Conservation (phyloP, 257 asterid species). For the Nicotiana noctiflora region DNA sequence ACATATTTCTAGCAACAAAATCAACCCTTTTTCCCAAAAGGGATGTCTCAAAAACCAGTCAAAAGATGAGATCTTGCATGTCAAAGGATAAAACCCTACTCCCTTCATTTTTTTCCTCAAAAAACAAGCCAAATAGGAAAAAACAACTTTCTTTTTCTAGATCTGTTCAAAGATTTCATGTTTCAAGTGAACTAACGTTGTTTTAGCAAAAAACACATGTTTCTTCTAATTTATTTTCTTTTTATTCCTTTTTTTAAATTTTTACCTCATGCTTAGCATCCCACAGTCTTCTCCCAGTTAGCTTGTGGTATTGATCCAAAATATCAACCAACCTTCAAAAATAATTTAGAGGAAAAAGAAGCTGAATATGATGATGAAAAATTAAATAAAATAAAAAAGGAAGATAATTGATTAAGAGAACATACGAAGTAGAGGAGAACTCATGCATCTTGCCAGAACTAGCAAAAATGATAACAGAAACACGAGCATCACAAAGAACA, state of each 20-base stretch:
- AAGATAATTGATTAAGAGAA: background rate
- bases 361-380: background rate
- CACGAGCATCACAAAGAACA: slow-evolving; percentile 65
- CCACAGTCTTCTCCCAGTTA: slow-evolving; percentile 90
- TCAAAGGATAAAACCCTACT: background rate
- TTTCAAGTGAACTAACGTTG: slow-evolving; percentile 19
- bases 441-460: slow-evolving; percentile 73
- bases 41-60: background rate
- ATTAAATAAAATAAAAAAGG: background rate
- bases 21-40: background rate
- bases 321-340: slow-evolving; percentile 57
- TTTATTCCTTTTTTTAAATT: background rate
- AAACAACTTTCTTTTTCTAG: slow-evolving; percentile 1
- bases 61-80: background rate
- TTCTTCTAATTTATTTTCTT: background rate
- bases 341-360: background rate
- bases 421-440: slow-evolving; percentile 60
- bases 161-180: slow-evolving; percentile 29
- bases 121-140: background rate
- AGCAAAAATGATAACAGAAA: slow-evolving; percentile 61
- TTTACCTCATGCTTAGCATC: slow-evolving; percentile 96
- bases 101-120: background rate
- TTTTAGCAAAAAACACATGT: slow-evolving; percentile 28
- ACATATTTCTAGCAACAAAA: slow-evolving; percentile 10
- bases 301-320: slow-evolving; percentile 85